Conservation (phyloP, 257 asterid genomes). For the Ligustrum vulgare region DNA sequence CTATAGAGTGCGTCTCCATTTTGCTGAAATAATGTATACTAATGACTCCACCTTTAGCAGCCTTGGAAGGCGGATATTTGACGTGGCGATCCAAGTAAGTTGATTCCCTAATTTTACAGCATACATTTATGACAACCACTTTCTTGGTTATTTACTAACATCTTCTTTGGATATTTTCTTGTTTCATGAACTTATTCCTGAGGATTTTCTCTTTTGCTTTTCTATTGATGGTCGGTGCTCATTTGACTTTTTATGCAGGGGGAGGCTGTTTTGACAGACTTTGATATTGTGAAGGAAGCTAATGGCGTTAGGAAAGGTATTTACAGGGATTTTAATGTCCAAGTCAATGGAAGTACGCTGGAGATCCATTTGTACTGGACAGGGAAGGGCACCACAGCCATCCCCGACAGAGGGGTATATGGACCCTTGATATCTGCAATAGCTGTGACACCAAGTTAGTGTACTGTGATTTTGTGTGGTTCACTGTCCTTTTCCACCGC, state of each 20-base stretch:
- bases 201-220: not conserved
- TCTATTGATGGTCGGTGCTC: not conserved
- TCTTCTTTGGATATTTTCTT: not conserved
- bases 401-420: constrained; percentile 79
- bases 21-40: constrained; percentile 75
- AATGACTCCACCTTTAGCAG: constrained; percentile 56
- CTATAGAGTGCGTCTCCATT: constrained; percentile 87
- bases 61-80: constrained; percentile 77
- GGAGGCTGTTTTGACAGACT: constrained; percentile 59
- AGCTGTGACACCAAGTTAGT: constrained; percentile 77
- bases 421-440: constrained; percentile 98
- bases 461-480: constrained; percentile 8
- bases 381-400: constrained; percentile 90
- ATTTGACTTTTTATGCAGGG: constrained; percentile 52
- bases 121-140: not conserved
- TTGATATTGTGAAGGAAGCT: constrained; percentile 60
- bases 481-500: not conserved
- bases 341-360: constrained; percentile 65
- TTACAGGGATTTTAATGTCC: constrained; percentile 38
- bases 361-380: constrained; percentile 94
- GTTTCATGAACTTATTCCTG: not conserved
- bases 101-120: constrained; percentile 1
- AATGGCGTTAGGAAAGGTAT: constrained; percentile 62
- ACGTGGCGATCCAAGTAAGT: constrained; percentile 86
- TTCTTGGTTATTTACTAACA: not conserved